Evolutionary conservation across 805 yeast genomes (phyloP).

Genomic region (Hanseniaspora clermontiae): DNA sequence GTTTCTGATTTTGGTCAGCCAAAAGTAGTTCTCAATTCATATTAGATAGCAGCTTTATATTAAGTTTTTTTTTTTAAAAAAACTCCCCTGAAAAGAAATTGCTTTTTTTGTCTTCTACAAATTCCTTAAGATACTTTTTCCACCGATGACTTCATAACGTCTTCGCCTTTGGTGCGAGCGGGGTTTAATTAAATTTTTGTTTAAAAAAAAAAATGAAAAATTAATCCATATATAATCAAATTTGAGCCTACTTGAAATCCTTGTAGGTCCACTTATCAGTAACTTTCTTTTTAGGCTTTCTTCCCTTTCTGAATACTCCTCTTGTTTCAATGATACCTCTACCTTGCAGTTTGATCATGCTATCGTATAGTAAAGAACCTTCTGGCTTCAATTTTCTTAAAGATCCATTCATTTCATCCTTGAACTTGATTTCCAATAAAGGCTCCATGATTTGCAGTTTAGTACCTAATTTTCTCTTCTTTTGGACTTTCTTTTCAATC

Average conservation of each 20-base stretch:
- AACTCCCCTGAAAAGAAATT: too few relatives aligned
- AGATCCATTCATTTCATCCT: slow-evolving; percentile 79
- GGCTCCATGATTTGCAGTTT: slow-evolving; percentile 37
- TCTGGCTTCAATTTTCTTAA: slow-evolving; percentile 78
- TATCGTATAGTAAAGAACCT: slow-evolving; percentile 73
- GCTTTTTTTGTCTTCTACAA: too few relatives aligned
- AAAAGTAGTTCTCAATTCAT: too few relatives aligned
- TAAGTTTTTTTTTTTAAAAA: too few relatives aligned
- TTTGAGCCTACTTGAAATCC: slow-evolving; percentile 49
- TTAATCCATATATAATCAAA: not conserved
- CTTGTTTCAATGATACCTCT: slow-evolving; percentile 81
- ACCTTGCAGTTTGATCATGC: slow-evolving; percentile 68
- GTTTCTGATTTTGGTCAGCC: too few relatives aligned
- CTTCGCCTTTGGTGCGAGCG: too few relatives aligned
- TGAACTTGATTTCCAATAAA: slow-evolving; percentile 60
- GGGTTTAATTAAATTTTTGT: not conserved
- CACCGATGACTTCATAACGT: too few relatives aligned
- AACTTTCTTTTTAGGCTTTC: slow-evolving; percentile 57
- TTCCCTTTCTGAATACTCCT: slow-evolving; percentile 46
- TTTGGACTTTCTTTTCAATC: slow-evolving; percentile 25
- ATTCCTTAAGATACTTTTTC: too few relatives aligned
- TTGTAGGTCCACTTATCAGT: slow-evolving; percentile 91
- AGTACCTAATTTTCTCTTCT: slow-evolving; percentile 33
- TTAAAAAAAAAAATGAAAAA: not conserved
- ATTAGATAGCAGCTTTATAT: too few relatives aligned